phyloP scores from a whole-genome alignment of 805 yeast genomes.

The Metschnikowia lachancei region DNA sequence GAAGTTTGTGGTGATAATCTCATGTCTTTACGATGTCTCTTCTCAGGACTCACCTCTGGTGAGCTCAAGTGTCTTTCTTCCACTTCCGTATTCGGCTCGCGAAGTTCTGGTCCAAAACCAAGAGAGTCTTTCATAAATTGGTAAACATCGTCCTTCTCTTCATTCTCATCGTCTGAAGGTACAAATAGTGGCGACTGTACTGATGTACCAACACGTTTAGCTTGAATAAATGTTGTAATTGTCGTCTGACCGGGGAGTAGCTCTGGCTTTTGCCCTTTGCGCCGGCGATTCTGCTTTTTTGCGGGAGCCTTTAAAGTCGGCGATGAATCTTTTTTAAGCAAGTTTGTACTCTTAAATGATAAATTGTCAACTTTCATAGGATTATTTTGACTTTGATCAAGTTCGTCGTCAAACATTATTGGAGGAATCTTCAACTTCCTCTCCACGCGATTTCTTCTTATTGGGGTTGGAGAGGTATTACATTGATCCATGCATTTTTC shows the following conservation, averaged over 20 bases:
- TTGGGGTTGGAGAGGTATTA: not conserved
- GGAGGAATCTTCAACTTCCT: not conserved
- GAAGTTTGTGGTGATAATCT: constrained; percentile 16
- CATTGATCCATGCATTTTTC: not conserved
- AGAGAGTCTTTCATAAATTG: constrained; percentile 8
- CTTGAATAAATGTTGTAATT: constrained; percentile 18
- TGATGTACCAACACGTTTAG: constrained; percentile 7
- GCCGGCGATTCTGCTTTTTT: constrained; percentile 10
- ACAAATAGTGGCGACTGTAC: constrained; percentile 11
- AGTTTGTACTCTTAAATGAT: not conserved
- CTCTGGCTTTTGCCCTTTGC: constrained; percentile 7
- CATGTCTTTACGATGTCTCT: constrained; percentile 9
- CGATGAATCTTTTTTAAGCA: not conserved
- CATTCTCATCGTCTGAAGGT: constrained; percentile 15
- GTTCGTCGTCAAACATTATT: not conserved
- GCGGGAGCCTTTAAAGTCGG: not conserved
- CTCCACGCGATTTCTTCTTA: not conserved
- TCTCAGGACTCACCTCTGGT: constrained; percentile 20
- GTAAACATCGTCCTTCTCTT: constrained; percentile 3
- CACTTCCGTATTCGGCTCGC: not conserved
- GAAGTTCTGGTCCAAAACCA: constrained; percentile 11
- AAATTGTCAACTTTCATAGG: not conserved
- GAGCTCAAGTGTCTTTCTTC: constrained; percentile 6
- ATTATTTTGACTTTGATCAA: not conserved
- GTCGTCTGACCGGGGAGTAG: constrained; percentile 20